A percentile compares a stretch with the other conserved stretches of the same genome.
phyloP scores from a whole-genome alignment of 2,329 filamentous ascomycete species.

The Apiospora malaysiana region DNA sequence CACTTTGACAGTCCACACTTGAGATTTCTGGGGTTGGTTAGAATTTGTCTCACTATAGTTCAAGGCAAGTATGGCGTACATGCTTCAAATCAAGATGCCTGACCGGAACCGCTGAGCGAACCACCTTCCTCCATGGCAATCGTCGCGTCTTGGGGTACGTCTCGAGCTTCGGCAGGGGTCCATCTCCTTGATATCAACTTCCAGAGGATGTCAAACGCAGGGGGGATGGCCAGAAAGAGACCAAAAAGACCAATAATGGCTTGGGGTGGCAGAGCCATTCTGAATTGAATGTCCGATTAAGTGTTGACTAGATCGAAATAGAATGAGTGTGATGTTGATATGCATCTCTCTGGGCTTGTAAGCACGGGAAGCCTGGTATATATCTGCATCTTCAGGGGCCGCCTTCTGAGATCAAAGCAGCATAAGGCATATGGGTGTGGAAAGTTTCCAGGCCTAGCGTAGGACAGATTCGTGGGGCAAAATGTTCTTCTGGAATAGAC shows the following conservation, averaged over 20 bases:
- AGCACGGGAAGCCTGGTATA: too few relatives aligned
- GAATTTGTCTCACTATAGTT: not conserved
- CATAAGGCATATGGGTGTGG: too few relatives aligned
- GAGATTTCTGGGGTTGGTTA: not conserved
- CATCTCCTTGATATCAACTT: not conserved
- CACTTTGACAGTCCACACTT: not conserved
- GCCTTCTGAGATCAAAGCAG: too few relatives aligned
- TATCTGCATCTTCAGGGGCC: too few relatives aligned
- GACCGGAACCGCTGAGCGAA: not conserved
- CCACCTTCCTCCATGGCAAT: not conserved
- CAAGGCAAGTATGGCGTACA: not conserved
- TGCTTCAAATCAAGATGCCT: not conserved
- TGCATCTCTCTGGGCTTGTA: too few relatives aligned
- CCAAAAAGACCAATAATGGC: conserved; percentile 1
- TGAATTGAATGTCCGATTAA: too few relatives aligned
- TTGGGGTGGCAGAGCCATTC: not conserved
- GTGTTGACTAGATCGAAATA: not conserved
- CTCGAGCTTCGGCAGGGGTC: not conserved
- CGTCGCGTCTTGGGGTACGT: not conserved
- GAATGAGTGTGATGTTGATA: not conserved
- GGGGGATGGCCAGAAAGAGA: not conserved
- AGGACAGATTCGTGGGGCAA: too few relatives aligned
- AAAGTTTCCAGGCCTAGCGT: too few relatives aligned
- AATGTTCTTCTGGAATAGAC: too few relatives aligned
- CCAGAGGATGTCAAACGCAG: conserved; percentile 1